Evolutionary conservation across 2,329 filamentous ascomycete genomes (phyloP).

Genomic region (Didymella pinodella): DNA sequence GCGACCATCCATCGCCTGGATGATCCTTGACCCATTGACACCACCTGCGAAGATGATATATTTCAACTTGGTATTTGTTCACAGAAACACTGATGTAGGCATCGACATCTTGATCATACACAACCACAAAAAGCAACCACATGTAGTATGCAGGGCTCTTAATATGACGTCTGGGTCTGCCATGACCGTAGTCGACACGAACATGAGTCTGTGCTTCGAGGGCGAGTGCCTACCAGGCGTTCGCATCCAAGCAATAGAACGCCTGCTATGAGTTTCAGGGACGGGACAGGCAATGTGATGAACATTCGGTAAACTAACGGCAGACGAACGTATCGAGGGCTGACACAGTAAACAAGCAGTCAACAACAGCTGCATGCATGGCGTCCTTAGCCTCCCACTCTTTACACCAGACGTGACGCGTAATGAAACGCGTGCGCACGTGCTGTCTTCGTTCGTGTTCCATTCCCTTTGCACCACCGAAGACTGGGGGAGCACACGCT

Average conservation of each 20-base stretch:
- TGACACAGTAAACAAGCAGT: not conserved
- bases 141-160: not conserved
- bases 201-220: slow-evolving; percentile 12
- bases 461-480: no score
- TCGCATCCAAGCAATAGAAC: slow-evolving; percentile 4
- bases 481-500: no score
- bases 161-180: slow-evolving; percentile 9
- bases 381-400: slow-evolving; percentile 17
- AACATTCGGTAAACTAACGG: not conserved
- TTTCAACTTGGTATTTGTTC: not conserved
- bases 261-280: not conserved
- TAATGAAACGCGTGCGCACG: slow-evolving; percentile 17
- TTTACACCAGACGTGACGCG: slow-evolving; percentile 15
- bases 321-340: not conserved
- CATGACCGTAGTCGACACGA: not conserved
- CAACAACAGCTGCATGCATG: slow-evolving; percentile 9
- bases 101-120: not conserved
- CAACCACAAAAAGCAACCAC: not conserved
- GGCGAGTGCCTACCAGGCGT: slow-evolving; percentile 5
- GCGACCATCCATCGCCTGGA: not conserved
- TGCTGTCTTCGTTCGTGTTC: not conserved
- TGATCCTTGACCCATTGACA: slow-evolving; percentile 1
- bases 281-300: not conserved
- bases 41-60: not conserved
- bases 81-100: not conserved